Conservation (phyloP, 140 eudicot species). For the Bidens hawaiensis region DNA sequence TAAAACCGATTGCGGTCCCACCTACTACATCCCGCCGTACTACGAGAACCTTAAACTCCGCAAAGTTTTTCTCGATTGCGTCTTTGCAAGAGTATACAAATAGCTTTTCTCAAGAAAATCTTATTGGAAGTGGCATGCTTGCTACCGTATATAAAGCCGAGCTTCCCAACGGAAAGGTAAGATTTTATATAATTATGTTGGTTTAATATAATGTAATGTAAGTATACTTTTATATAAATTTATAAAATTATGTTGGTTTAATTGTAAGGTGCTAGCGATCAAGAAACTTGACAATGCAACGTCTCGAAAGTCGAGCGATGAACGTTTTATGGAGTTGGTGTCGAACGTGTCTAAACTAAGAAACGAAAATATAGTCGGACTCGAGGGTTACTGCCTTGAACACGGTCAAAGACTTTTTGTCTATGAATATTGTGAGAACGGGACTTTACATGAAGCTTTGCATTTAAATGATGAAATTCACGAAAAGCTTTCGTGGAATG, state of each 20-base stretch:
- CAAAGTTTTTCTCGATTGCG: conserved; percentile 66
- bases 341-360: conserved; percentile 56
- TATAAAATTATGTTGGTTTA: too few relatives aligned
- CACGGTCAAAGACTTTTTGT: conserved; percentile 70
- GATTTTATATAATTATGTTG: not conserved
- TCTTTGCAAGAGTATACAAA: conserved; percentile 72
- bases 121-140: conserved; percentile 66
- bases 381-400: conserved; percentile 81
- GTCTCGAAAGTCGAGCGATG: conserved; percentile 50
- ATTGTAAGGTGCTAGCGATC: conserved; percentile 76
- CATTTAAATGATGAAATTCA: conserved; percentile 65
- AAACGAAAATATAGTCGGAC: conserved; percentile 68
- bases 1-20: conserved; percentile 42
- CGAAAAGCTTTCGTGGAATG: conserved; percentile 76
- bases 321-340: conserved; percentile 63
- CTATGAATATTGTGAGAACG: conserved; percentile 71
- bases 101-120: conserved; percentile 85
- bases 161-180: conserved; percentile 85
- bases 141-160: conserved; percentile 70
- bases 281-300: conserved; percentile 72
- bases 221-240: too few relatives aligned
- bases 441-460: conserved; percentile 84
- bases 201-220: not conserved
- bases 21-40: conserved; percentile 11
- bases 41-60: conserved; percentile 39